Percentiles rank a stretch among this genome's conserved stretches.
phyloP scores from a whole-genome alignment of 176 grass and related monocot species.

The Elaeis guineensis region DNA sequence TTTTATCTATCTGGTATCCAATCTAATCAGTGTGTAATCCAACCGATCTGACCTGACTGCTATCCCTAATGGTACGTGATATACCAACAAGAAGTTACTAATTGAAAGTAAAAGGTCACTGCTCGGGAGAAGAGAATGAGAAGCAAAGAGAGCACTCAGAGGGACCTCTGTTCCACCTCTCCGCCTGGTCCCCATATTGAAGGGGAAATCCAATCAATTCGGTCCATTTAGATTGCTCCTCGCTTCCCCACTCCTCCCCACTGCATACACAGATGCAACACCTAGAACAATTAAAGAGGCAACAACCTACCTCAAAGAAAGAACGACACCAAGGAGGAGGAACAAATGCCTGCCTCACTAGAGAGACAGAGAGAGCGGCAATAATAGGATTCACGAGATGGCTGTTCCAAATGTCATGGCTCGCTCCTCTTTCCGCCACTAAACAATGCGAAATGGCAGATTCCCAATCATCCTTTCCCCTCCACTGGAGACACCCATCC shows the following conservation, averaged over 20 bases:
- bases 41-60: too few species aligned
- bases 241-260: neutral
- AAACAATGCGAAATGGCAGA: constrained; percentile 7
- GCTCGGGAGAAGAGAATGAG: neutral
- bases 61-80: neutral
- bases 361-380: neutral
- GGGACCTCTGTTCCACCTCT: neutral
- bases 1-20: too few species aligned
- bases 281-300: neutral
- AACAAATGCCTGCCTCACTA: neutral
- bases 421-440: neutral
- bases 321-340: neutral
- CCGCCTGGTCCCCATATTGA: neutral
- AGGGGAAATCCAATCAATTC: constrained; percentile 1
- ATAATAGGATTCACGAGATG: neutral
- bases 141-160: neutral
- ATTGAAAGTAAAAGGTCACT: neutral
- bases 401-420: neutral
- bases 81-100: neutral
- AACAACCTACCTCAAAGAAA: neutral
- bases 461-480: constrained; percentile 14
- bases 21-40: too few species aligned
- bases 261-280: neutral
- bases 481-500: constrained; percentile 6
- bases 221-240: constrained; percentile 6